phyloP scores from a whole-genome alignment of 176 grass and related monocot species.

The Ananas comosus region DNA sequence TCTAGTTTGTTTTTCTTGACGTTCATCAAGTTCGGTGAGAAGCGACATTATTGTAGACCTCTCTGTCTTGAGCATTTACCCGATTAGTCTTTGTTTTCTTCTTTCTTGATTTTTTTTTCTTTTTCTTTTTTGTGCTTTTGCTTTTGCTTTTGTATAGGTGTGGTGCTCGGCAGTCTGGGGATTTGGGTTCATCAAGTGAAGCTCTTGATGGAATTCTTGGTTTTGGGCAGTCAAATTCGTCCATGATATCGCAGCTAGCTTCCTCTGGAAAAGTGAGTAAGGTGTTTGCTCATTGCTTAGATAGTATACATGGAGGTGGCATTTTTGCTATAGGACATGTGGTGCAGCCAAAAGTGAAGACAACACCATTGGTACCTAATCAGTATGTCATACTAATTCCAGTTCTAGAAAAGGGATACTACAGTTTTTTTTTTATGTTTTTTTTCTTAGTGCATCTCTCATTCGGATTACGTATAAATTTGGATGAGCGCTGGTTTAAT shows the following conservation, averaged over 20 bases:
- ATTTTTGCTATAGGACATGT: conserved; percentile 89
- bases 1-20: too few relatives aligned
- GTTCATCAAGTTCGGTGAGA: too few relatives aligned
- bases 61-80: not conserved
- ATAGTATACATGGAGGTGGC: conserved; percentile 68
- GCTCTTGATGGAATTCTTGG: conserved; percentile 94
- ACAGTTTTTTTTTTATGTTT: not conserved
- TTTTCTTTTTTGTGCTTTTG: not conserved
- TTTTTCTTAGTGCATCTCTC: not conserved
- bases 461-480: too few relatives aligned
- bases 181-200: conserved; percentile 55
- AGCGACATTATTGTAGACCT: not conserved
- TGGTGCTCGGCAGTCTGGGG: conserved; percentile 73
- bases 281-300: conserved; percentile 83
- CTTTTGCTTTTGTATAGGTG: conserved; percentile 38
- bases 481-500: too few relatives aligned
- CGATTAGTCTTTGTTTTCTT: not conserved
- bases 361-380: conserved; percentile 58
- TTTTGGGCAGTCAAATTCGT: conserved; percentile 79
- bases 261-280: conserved; percentile 62
- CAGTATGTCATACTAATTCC: conserved; percentile 39
- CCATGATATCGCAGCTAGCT: conserved; percentile 71
- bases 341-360: conserved; percentile 79
- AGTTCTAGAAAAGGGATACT: not conserved
- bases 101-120: not conserved